These are phyloP conservation scores for Xylaria cubensis DNA, from an alignment of 495 filamentous ascomycete genomes.

Conservation along the genomic window DNA sequence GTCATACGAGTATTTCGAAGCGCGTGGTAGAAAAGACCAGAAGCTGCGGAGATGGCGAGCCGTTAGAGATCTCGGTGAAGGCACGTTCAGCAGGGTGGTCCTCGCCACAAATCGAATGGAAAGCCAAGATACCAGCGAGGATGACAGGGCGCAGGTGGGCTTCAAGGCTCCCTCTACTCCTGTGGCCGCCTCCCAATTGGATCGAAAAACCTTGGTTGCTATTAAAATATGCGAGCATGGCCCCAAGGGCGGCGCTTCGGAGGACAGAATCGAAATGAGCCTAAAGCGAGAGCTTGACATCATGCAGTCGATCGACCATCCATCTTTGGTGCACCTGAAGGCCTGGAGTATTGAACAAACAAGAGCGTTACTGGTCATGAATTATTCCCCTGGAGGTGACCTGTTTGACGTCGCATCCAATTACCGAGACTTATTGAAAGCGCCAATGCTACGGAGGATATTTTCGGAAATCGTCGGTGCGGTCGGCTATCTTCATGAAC, in stretches of 20 bases:
- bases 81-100: conserved; percentile 93
- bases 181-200: conserved; percentile 42
- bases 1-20: conserved; percentile 66
- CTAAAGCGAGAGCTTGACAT: conserved; percentile 95
- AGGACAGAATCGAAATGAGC: conserved; percentile 88
- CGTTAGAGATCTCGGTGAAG: conserved; percentile 82
- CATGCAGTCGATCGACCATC: conserved; percentile 83
- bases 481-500: conserved; percentile 80
- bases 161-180: conserved; percentile 39
- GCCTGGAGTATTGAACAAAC: conserved; percentile 83
- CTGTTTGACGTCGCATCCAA: conserved; percentile 88
- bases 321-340: conserved; percentile 86
- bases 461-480: conserved; percentile 89
- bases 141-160: conserved; percentile 26
- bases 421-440: conserved; percentile 66
- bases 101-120: conserved; percentile 71
- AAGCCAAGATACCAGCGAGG: conserved; percentile 49
- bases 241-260: conserved; percentile 84
- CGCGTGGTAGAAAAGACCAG: conserved; percentile 60
- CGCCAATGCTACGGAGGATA: conserved; percentile 77
- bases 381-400: conserved; percentile 93
- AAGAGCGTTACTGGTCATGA: conserved; percentile 82
- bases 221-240: conserved; percentile 96
- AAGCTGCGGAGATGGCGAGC: conserved; percentile 74
- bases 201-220: conserved; percentile 79